A percentile compares a stretch with the other conserved stretches of the same genome.
These are phyloP conservation scores for Polytrichum commune DNA, from an alignment of 225 moss, liverwort and hornwort species.

Conservation along the genomic window DNA sequence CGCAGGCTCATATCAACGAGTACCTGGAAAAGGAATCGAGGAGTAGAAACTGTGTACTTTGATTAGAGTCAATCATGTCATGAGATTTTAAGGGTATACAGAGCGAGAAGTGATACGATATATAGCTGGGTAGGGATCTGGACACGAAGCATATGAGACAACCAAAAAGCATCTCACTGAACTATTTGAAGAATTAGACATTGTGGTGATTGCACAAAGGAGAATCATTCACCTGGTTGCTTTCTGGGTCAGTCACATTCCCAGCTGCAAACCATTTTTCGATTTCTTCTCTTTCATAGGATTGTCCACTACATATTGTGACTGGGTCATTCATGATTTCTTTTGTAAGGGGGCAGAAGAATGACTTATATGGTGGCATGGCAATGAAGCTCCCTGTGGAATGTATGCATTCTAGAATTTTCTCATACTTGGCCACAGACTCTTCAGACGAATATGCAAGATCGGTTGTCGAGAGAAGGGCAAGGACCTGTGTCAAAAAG, in stretches of 20 bases:
- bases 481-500: constrained; percentile 2
- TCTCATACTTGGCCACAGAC: constrained; percentile 8
- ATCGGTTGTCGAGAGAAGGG: constrained; percentile 34
- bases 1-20: constrained; percentile 24
- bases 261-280: constrained; percentile 20
- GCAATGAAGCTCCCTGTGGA: constrained; percentile 3
- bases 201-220: no score
- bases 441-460: constrained; percentile 15
- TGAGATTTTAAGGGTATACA: no score
- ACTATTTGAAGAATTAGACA: no score
- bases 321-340: constrained; percentile 43
- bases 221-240: background rate
- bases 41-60: no score
- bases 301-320: constrained; percentile 21
- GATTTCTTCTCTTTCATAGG: constrained; percentile 32
- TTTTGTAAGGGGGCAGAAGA: constrained; percentile 33
- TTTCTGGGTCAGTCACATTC: constrained; percentile 30
- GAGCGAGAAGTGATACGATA: no score
- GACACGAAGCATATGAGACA: no score
- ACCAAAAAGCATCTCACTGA: no score
- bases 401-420: background rate
- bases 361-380: constrained; percentile 22
- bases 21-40: constrained; percentile 3
- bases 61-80: no score
- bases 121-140: no score